phyloP scores from a whole-genome alignment of 805 yeast species.

The Candida corydali region DNA sequence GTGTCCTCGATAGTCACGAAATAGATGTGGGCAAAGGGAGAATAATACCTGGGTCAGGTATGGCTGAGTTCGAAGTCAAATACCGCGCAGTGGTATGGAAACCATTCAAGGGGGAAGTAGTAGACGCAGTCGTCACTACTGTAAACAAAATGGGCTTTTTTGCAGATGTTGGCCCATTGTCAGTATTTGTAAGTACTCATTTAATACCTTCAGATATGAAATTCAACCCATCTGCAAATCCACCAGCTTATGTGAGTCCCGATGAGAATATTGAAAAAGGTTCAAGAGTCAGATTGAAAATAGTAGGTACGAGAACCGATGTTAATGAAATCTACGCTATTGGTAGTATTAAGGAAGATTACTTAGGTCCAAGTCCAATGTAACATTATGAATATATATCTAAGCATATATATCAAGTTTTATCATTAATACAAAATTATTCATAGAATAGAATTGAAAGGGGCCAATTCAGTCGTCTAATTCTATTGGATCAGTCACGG shows the following conservation, averaged over 20 bases:
- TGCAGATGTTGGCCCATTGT: conserved; percentile 96
- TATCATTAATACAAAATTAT: too few species aligned
- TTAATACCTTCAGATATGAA: conserved; percentile 91
- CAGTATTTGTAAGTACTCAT: conserved; percentile 92
- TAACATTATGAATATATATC: conserved; percentile 11
- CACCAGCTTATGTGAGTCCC: conserved; percentile 95
- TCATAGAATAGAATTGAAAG: too few species aligned
- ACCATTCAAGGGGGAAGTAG: conserved; percentile 98
- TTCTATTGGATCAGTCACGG: conserved; percentile 2
- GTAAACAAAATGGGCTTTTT: conserved; percentile 95
- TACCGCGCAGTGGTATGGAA: conserved; percentile 97
- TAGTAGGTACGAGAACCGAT: conserved; percentile 96
- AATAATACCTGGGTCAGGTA: conserved; percentile 85
- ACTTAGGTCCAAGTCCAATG: conserved; percentile 73
- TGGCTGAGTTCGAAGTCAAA: conserved; percentile 94
- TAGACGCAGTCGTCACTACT: conserved; percentile 91
- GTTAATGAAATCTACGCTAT: conserved; percentile 96
- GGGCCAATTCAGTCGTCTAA: too few species aligned
- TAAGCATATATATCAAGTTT: conserved; percentile 1
- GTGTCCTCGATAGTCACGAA: conserved; percentile 91
- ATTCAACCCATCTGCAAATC: conserved; percentile 92
- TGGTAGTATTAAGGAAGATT: conserved; percentile 97
- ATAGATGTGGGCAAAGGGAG: conserved; percentile 94
- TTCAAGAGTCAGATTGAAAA: conserved; percentile 86
- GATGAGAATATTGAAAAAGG: conserved; percentile 96